Conservation (phyloP, 78 protist species). For the Ministeria vibrans region DNA sequence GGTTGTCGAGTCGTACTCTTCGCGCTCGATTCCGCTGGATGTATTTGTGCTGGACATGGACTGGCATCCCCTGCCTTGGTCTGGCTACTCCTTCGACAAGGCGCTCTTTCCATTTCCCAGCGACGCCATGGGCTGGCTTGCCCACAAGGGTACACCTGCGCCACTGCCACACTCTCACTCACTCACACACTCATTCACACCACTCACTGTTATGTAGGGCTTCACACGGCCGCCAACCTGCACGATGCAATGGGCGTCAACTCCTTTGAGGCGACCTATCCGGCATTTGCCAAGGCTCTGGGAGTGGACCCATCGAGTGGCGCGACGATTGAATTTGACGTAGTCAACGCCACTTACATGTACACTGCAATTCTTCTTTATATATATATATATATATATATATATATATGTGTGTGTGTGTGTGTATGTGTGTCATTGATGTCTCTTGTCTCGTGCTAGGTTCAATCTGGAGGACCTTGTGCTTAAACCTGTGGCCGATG, state of each 20-base stretch:
- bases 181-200: not conserved
- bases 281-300: not conserved
- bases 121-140: not conserved
- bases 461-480: constrained; percentile 19
- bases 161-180: not conserved
- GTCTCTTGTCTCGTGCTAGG: no score
- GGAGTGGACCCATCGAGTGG: constrained; percentile 1
- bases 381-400: no score
- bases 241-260: constrained; percentile 15
- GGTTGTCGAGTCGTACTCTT: not conserved
- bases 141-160: not conserved
- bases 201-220: not conserved
- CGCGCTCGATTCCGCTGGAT: constrained; percentile 39
- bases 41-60: constrained; percentile 49
- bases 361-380: no score
- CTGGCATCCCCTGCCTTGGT: constrained; percentile 48
- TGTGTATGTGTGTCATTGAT: no score
- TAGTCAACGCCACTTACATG: not conserved
- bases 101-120: not conserved
- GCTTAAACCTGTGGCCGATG: constrained; percentile 14
- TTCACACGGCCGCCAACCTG: constrained; percentile 18
- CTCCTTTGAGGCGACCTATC: not conserved
- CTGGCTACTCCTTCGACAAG: constrained; percentile 4
- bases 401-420: no score
- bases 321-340: not conserved